Evolutionary conservation across 148 eudicot species (phyloP), one percentile per base, ranked within the genome.

Genomic region (Arctostaphylos glauca): DNA sequence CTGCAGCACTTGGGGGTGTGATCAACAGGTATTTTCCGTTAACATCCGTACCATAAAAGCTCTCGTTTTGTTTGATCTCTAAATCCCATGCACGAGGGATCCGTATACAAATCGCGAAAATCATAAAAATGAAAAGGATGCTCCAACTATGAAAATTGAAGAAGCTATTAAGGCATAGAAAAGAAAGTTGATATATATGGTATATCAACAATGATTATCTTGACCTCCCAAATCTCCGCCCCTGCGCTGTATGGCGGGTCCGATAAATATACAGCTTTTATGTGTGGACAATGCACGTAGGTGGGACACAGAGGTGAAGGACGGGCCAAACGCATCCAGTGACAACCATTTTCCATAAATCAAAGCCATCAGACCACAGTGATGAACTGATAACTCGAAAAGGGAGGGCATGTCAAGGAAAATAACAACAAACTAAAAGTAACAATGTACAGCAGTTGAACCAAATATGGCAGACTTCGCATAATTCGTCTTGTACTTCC

Each of bases 1-100:
- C 99, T 41, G 99, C 99, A 21, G 99, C 99, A 79, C 98, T 97
- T 78, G 99, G 99, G 78, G 99, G 99, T 74, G 99, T 94, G 49
- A 97, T 97, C 79, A 97, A 93, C 89, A 93, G 85, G 98, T 96
- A 46, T 6, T n/a, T 50, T 18, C 68, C 50, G 0, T 31, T 23
- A 25, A 77, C 38, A 9, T 58, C 68, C 15, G 9, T 6, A 16
- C 59, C 43, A 23, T 76, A 50, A 44, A 50, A 14, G 44, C 58
- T 9, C 12, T 25, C 3, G 0, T 41, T 60, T 15, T 38, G 6
- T 38, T 70, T 38, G 48, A 41, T 70, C 12, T 9, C 5, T 64
- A 21, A 64, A 21, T 64, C 41, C 10, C 41, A 64, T 64, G 10
- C 41, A 25, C 3, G 41, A 64, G 41, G 25, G 41, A 64, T 64